Evolutionary conservation across 2,329 filamentous ascomycete genomes (phyloP), one percentile per base, ranked within the genome.

Genomic region (Lecanicillium sp.): DNA sequence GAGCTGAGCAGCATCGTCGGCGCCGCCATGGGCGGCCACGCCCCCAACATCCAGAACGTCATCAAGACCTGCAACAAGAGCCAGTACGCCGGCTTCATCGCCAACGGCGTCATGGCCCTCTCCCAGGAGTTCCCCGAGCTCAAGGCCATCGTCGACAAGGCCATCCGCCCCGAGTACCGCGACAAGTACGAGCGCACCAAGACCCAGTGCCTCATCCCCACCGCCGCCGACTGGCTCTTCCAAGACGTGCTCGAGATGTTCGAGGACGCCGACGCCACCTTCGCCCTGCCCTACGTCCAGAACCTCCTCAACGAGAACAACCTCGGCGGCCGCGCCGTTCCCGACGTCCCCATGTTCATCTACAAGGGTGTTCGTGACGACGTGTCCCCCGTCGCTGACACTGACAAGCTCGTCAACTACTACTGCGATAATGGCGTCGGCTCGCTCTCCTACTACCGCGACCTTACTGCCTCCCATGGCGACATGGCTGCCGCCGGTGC

Each of bases 351-450:
- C 0, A 39, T 77, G 4, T 72, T 71, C 52, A 58, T 73, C 2
- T 77, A 78, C 58, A 76, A 78, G 55, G 69, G 71, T 0, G 63
- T 69, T 21, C 52, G 55, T 3, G 74, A 79, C 44, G 67, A 75
- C 48, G 55, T 75, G 46, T 70, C 65, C 12, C 60, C 62, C 3
- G 60, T 73, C 4, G 58, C 53, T 5, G 67, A 71, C 24, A 74
- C 69, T 2, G 73, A 77, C 47, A 58, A 51, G 0, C 54, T 75
- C 17, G 63, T 74, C 1, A 44, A 62, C 1, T 54, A 58, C 14
- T 74, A 70, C 46, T 78, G 74, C 53, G 54, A 49, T 1, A 59
- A 57, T 5, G 69, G 68, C 6, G 68, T 62, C 44, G 9, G 3
- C 3, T 63, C 61, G 2, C 65, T 77, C 17, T 54, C 65, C 14